Evolutionary conservation across 257 asterid genomes (phyloP).

Genomic region (Nicotiana sylvestris): DNA sequence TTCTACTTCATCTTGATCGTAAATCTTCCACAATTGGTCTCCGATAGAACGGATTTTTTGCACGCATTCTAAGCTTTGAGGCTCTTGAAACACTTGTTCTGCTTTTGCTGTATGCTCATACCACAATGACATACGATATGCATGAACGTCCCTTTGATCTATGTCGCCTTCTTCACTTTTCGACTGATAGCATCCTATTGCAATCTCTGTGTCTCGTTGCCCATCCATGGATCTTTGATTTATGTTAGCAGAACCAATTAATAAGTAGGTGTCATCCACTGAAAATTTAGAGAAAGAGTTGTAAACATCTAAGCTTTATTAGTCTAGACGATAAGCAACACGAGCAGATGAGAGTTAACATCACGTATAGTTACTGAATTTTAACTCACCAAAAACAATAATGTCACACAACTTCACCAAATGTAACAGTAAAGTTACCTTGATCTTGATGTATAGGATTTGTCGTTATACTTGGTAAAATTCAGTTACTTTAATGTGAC

Average conservation of each 20-base stretch:
- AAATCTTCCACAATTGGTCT: slow-evolving; percentile 67
- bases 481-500: no score
- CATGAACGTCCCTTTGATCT: slow-evolving; percentile 38
- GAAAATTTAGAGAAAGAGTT: slow-evolving; percentile 10
- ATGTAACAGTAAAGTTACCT: no score
- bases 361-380: no score
- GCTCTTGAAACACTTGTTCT: slow-evolving; percentile 43
- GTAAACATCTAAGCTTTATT: not conserved
- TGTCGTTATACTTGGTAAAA: no score
- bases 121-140: slow-evolving; percentile 79
- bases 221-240: slow-evolving; percentile 97
- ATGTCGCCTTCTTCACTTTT: slow-evolving; percentile 29
- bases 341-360: no score
- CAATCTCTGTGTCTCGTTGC: slow-evolving; percentile 77
- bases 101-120: slow-evolving; percentile 70
- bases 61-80: slow-evolving; percentile 61
- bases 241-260: slow-evolving; percentile 85
- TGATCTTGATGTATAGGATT: no score
- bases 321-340: not conserved
- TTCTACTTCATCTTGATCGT: slow-evolving; percentile 50
- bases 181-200: slow-evolving; percentile 72
- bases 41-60: slow-evolving; percentile 48
- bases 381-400: no score
- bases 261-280: slow-evolving; percentile 79
- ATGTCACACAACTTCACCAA: no score